Evolutionary conservation across 768 basidiomycete species (phyloP).

Genomic region (Macrolepiota fuliginosa): DNA sequence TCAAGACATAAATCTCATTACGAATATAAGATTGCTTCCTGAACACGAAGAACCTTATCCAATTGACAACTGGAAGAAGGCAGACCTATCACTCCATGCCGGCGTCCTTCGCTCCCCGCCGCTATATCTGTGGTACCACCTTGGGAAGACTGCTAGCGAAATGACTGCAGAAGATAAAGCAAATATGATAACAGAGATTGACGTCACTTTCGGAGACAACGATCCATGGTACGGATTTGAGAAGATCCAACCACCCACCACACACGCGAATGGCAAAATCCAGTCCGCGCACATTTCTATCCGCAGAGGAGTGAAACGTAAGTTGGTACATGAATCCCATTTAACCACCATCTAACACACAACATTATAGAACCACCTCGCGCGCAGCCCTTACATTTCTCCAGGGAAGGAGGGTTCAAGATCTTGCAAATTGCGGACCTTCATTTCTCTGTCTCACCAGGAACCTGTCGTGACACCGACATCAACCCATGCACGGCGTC

Average conservation of each 20-base stretch:
- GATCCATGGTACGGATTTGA: constrained; percentile 87
- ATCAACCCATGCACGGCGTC: constrained; percentile 57
- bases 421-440: constrained; percentile 91
- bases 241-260: constrained; percentile 60
- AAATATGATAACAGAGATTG: constrained; percentile 86
- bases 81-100: constrained; percentile 56
- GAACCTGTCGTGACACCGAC: constrained; percentile 73
- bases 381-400: constrained; percentile 82
- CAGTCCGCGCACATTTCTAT: constrained; percentile 65
- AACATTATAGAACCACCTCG: constrained; percentile 57
- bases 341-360: constrained; percentile 5
- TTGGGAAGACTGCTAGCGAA: constrained; percentile 59
- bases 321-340: constrained; percentile 20
- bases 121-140: constrained; percentile 77
- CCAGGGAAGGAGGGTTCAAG: constrained; percentile 80
- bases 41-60: constrained; percentile 49
- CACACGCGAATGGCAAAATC: constrained; percentile 34
- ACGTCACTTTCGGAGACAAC: constrained; percentile 84
- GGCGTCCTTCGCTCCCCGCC: constrained; percentile 57
- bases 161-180: constrained; percentile 57
- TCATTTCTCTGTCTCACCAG: constrained; percentile 83
- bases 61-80: constrained; percentile 61
- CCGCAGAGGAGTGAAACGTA: constrained; percentile 74
- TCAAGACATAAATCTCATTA: constrained; percentile 77
- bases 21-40: constrained; percentile 64